Base-by-base conservation (phyloP, 228 moss, liverwort and hornwort species). In the Sphagnum magellanicum region DNA sequence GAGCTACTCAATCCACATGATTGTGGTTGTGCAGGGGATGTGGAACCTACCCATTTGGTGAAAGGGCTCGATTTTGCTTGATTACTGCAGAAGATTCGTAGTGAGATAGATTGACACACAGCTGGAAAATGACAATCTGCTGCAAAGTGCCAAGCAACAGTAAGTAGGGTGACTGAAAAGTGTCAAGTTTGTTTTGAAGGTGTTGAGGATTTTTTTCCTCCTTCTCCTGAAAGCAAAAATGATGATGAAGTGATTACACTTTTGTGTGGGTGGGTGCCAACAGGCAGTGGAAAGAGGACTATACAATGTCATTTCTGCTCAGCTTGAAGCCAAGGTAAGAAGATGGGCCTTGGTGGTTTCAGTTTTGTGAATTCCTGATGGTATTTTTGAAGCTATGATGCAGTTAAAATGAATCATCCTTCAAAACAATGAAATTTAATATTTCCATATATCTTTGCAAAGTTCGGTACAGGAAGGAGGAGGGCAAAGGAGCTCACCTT, bases 21-120 rank as follows among this genome's bases (percentile, higher is more conserved):
- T 48, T 12, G 10, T n/a, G 32, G 2, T 32, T 32, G 65, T 79
- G 46, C 78, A 97, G 93, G 97, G 88, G 97, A 98, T 84, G 97
- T 98, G 64, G 97, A 98, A 84, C 97, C 93, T 76, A 98, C 97
- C 0, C 97, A 98, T 78, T 84, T 98, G 87, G 97, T 98, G 85
- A 98, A 98, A 77, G 97, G 97, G 61, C 85, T 98, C 71, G 97
- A 98, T 84, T 98, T 88, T 83, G 97, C 97, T 2, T 32, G 32
- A 48, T 81, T 98, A 72, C 81, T 98, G 32, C 93, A 98, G 78
- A 98, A 98, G 83, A 85, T 98, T n/a, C 81, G 97, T 61, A 98
- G 93, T 74, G 93, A 98, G 75, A 32, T 32, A 32, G 32, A 98
- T 98, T 75, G 97, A 93, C 77, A 93, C 90, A 73, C 83, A 82